Percentiles rank a stretch among this genome's conserved stretches.
Conservation (phyloP, 768 basidiomycete genomes). For the Termitomyces titanicus region DNA sequence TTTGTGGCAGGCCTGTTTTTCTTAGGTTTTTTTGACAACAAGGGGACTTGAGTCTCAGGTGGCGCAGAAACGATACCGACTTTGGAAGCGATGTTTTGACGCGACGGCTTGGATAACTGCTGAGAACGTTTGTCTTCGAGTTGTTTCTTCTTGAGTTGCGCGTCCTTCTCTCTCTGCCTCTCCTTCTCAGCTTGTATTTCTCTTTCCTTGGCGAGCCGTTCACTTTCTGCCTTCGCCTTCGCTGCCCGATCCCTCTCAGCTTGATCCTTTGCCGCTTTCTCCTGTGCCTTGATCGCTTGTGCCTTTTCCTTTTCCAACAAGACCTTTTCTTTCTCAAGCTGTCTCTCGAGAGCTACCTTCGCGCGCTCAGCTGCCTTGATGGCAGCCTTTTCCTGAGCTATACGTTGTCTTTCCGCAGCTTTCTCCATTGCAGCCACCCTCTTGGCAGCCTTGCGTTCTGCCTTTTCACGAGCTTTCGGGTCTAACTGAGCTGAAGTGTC, state of each 20-base stretch:
- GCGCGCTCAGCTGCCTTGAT: constrained; percentile 53
- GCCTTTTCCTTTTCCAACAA: constrained; percentile 45
- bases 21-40: constrained; percentile 81
- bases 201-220: constrained; percentile 29
- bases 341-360: constrained; percentile 50
- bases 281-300: constrained; percentile 31
- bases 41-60: constrained; percentile 57
- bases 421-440: constrained; percentile 61
- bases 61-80: constrained; percentile 16
- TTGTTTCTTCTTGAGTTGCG: constrained; percentile 21
- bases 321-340: constrained; percentile 47
- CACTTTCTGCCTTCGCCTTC: constrained; percentile 21
- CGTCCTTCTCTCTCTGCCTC: constrained; percentile 18
- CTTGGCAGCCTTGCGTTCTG: constrained; percentile 61
- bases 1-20: constrained; percentile 69
- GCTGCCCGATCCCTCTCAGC: constrained; percentile 33
- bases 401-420: constrained; percentile 55
- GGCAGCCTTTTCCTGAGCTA: constrained; percentile 56
- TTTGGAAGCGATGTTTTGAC: constrained; percentile 8
- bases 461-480: constrained; percentile 49
- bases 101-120: constrained; percentile 1
- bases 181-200: constrained; percentile 20
- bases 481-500: constrained; percentile 24
- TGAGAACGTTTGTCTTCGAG: constrained; percentile 18
- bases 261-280: constrained; percentile 28